phyloP scores from a whole-genome alignment of 176 grass and related monocot species.

The Oryza meyeriana region DNA sequence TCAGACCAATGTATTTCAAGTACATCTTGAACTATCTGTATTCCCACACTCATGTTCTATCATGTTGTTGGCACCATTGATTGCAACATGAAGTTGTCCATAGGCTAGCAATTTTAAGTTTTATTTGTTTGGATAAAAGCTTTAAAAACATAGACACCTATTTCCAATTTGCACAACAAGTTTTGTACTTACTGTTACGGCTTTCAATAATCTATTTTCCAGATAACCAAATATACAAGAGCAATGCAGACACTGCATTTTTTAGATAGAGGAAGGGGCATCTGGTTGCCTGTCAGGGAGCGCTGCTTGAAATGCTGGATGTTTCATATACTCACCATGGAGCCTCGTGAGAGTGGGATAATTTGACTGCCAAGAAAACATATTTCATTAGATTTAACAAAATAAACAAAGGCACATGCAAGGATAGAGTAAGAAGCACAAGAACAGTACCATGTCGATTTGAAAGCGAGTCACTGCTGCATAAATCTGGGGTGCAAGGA shows the following conservation, averaged over 20 bases:
- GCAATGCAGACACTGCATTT: not conserved
- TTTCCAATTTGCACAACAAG: not conserved
- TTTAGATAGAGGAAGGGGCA: constrained; percentile 48
- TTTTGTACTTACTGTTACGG: constrained; percentile 12
- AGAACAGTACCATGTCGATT: constrained; percentile 60
- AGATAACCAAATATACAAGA: not conserved
- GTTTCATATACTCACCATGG: constrained; percentile 50
- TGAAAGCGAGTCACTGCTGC: constrained; percentile 33
- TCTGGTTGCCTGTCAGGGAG: constrained; percentile 73
- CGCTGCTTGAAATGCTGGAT: constrained; percentile 75
- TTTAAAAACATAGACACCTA: not conserved
- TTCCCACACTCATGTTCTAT: no score
- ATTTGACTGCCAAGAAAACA: constrained; percentile 42
- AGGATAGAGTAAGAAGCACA: not conserved
- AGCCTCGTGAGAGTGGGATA: constrained; percentile 65
- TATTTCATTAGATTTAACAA: not conserved
- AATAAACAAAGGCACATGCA: not conserved
- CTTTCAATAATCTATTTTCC: not conserved
- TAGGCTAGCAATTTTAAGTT: not conserved
- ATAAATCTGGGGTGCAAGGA: constrained; percentile 80
- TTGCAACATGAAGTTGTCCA: no score
- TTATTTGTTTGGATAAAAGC: not conserved
- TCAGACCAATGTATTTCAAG: no score
- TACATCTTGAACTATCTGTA: no score
- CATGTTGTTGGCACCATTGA: no score